Evolutionary conservation across 106 monocot species (phyloP).

Genomic region (Dendrobium officinale): DNA sequence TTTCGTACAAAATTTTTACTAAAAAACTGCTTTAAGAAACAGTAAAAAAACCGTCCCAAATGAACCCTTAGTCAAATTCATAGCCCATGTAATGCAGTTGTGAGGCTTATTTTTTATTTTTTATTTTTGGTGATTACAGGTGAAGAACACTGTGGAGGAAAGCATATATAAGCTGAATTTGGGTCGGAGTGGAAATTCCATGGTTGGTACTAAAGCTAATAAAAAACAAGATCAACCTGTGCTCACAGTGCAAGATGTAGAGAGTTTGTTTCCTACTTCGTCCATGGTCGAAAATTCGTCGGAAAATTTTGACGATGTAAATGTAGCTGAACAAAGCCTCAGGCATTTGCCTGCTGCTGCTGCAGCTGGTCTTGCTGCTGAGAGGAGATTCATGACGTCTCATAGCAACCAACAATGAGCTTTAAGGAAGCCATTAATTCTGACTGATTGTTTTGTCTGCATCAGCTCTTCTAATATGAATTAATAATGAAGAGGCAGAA

Average conservation of each 20-base stretch:
- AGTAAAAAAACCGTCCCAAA: no score
- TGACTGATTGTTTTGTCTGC: neutral
- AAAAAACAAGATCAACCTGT: constrained; percentile 48
- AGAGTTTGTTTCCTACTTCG: constrained; percentile 45
- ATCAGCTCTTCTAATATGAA: no score
- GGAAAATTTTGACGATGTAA: constrained; percentile 14
- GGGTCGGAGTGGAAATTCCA: constrained; percentile 33
- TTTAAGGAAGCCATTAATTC: neutral
- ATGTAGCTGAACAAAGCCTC: constrained; percentile 20
- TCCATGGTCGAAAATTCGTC: neutral
- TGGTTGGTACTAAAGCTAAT: constrained; percentile 36
- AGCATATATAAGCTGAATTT: constrained; percentile 77
- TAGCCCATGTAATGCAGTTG: neutral
- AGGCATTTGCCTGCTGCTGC: constrained; percentile 60
- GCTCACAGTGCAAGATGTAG: constrained; percentile 65
- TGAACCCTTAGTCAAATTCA: neutral
- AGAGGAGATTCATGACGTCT: constrained; percentile 54
- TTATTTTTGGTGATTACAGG: constrained; percentile 26
- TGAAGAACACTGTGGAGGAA: constrained; percentile 86
- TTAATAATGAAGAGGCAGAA: no score
- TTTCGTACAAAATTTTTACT: no score
- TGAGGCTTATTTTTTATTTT: neutral
- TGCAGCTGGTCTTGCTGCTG: constrained; percentile 81
- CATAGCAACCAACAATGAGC: constrained; percentile 3
- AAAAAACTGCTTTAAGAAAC: no score